Evolutionary conservation across 495 filamentous ascomycete genomes (phyloP).

Genomic region (Podospora anserina): DNA sequence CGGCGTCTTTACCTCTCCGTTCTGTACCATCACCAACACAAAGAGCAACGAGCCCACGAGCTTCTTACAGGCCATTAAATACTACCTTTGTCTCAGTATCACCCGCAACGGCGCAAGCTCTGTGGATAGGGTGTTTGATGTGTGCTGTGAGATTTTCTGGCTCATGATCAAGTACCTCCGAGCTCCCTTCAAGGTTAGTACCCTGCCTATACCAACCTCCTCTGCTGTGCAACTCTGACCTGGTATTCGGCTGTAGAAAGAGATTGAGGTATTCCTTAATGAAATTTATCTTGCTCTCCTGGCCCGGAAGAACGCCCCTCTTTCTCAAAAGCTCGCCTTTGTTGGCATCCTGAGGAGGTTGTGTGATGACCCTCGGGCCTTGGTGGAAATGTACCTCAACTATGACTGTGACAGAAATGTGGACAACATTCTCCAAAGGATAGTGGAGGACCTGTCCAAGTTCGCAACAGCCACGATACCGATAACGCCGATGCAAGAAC

Average conservation of each 20-base stretch:
- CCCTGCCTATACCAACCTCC: not conserved
- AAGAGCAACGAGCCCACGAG: constrained; percentile 79
- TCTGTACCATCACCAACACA: constrained; percentile 84
- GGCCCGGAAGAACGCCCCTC: constrained; percentile 78
- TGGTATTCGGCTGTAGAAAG: constrained; percentile 59
- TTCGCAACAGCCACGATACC: constrained; percentile 71
- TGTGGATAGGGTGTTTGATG: constrained; percentile 86
- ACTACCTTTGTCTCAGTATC: constrained; percentile 89
- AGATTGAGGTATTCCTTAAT: constrained; percentile 95
- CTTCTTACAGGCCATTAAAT: constrained; percentile 93
- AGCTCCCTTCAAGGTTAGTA: constrained; percentile 79
- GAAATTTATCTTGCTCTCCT: constrained; percentile 95
- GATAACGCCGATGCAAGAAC: constrained; percentile 73
- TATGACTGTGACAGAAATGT: constrained; percentile 95
- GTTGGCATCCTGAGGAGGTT: constrained; percentile 81
- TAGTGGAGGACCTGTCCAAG: constrained; percentile 88
- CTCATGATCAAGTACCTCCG: constrained; percentile 91
- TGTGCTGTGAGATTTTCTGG: constrained; percentile 97
- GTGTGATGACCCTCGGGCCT: constrained; percentile 75
- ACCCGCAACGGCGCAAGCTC: constrained; percentile 93
- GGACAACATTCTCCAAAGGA: constrained; percentile 94
- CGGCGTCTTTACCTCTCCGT: constrained; percentile 78
- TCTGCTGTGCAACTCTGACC: not conserved
- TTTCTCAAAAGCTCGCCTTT: constrained; percentile 88
- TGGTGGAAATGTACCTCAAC: constrained; percentile 97